A percentile compares a stretch with the other conserved stretches of the same genome.
Evolutionary conservation across 192 early-diverging fungal species (phyloP).

Genomic region (Coemansia sp.): DNA sequence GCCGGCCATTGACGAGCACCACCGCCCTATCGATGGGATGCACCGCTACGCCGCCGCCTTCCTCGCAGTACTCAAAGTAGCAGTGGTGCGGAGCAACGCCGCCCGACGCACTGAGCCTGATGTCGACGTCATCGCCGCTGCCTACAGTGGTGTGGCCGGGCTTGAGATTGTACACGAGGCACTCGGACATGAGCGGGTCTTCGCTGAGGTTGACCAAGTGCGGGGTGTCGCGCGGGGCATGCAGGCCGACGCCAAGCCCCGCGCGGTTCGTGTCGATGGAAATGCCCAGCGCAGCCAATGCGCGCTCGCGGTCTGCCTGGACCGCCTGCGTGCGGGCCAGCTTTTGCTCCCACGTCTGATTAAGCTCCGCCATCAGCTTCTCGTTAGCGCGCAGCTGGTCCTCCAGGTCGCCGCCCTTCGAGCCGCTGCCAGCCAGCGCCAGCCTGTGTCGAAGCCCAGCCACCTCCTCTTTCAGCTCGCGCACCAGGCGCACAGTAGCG

Average conservation of each 20-base stretch:
- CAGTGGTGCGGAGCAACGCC: conserved; percentile 71
- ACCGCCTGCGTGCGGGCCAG: conserved; percentile 70
- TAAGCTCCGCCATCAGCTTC: conserved; percentile 83
- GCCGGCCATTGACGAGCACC: conserved; percentile 80
- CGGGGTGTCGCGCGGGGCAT: conserved; percentile 75
- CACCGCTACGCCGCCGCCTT: conserved; percentile 59
- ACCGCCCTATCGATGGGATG: conserved; percentile 60
- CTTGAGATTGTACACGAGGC: conserved; percentile 85
- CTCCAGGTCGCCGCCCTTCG: conserved; percentile 52
- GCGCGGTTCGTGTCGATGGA: conserved; percentile 64
- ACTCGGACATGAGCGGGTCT: conserved; percentile 87
- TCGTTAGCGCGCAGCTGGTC: conserved; percentile 84
- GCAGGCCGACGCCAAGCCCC: conserved; percentile 65
- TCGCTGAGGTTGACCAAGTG: conserved; percentile 91
- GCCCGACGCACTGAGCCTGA: conserved; percentile 64
- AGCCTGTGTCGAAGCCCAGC: conserved; percentile 64
- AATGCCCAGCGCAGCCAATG: conserved; percentile 80
- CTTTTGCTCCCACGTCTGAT: conserved; percentile 84
- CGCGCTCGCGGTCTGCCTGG: conserved; percentile 70
- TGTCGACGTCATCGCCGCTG: conserved; percentile 38
- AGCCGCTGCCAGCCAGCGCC: conserved; percentile 31
- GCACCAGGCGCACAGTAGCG: conserved; percentile 72
- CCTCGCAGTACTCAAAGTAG: conserved; percentile 65
- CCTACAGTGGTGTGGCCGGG: conserved; percentile 74
- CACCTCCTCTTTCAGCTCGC: conserved; percentile 83